A percentile compares a stretch with the other conserved stretches of the same genome.
Evolutionary conservation across 805 yeast species (phyloP).

Genomic region (Candida silvicultrix): DNA sequence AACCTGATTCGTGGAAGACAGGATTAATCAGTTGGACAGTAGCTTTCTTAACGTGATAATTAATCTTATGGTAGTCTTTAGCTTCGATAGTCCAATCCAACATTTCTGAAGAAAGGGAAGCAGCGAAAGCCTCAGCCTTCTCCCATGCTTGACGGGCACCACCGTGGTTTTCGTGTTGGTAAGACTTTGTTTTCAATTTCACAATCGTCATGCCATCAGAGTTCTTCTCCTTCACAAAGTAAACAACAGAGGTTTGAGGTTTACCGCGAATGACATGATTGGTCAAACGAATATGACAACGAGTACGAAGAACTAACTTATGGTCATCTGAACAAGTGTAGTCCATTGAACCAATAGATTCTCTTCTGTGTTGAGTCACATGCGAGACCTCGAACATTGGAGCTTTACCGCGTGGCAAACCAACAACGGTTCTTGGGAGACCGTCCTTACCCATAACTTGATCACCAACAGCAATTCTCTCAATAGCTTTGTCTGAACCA

Average conservation of each 20-base stretch:
- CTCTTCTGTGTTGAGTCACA: conserved; percentile 18
- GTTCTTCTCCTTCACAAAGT: conserved; percentile 14
- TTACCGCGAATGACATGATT: conserved; percentile 10
- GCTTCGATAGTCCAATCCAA: conserved; percentile 36
- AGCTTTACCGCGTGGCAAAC: conserved; percentile 36
- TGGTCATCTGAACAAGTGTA: conserved; percentile 34
- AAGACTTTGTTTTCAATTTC: conserved; percentile 13
- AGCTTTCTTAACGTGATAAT: conserved; percentile 22
- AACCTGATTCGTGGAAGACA: conserved; percentile 27
- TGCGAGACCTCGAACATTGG: conserved; percentile 34
- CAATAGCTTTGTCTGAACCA: conserved; percentile 30
- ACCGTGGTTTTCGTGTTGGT: conserved; percentile 17
- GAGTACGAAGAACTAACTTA: conserved; percentile 31
- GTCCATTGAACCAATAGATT: conserved; percentile 11
- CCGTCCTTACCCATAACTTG: conserved; percentile 40
- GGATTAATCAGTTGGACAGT: conserved; percentile 32
- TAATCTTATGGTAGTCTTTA: conserved; percentile 26
- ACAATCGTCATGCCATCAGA: too few relatives aligned
- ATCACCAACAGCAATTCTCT: conserved; percentile 31
- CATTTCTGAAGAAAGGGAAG: conserved; percentile 7
- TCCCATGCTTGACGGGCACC: conserved; percentile 16
- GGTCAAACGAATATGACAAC: conserved; percentile 17
- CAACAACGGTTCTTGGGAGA: conserved; percentile 30
- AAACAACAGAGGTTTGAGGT: conserved; percentile 17
- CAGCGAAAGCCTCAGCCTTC: conserved; percentile 19